Conservation (phyloP, 2,329 filamentous ascomycete species). For the Rhynchosporium graminicola region DNA sequence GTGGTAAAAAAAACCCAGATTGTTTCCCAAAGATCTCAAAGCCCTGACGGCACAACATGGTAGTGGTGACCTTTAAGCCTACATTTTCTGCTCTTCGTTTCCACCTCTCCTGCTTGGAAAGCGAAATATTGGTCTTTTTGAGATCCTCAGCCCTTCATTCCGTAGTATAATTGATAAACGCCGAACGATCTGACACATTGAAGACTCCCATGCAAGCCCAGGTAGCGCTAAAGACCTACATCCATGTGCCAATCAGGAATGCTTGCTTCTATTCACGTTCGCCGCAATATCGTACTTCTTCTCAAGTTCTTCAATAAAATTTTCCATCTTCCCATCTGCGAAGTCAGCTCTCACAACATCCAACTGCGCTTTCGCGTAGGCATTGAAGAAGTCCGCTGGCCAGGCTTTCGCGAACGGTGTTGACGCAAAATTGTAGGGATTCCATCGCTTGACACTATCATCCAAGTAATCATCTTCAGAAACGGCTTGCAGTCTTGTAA, state of each 20-base stretch:
- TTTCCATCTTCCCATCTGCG: not conserved
- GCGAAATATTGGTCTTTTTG: too few species aligned
- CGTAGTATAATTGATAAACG: too few species aligned
- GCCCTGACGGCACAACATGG: too few species aligned
- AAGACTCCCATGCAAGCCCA: too few species aligned
- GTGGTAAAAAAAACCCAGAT: too few species aligned
- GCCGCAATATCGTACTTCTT: not conserved
- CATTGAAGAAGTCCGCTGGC: slow-evolving; percentile 1
- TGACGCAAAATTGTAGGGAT: not conserved
- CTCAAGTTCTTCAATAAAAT: not conserved
- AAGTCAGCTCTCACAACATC: not conserved
- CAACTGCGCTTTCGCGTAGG: not conserved
- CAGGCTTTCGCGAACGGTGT: not conserved
- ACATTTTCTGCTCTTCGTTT: too few species aligned
- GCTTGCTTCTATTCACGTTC: not conserved
- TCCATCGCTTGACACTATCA: slow-evolving; percentile 4
- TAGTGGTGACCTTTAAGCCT: too few species aligned
- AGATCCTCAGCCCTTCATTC: too few species aligned
- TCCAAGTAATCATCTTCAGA: slow-evolving; percentile 1
- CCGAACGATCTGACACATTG: too few species aligned
- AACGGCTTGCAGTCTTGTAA: not conserved
- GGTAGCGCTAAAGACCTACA: too few species aligned
- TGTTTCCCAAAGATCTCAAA: too few species aligned
- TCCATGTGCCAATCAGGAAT: not conserved
- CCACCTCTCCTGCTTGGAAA: too few species aligned